Conservation (phyloP, 768 basidiomycete genomes). For the Boletus sp. region DNA sequence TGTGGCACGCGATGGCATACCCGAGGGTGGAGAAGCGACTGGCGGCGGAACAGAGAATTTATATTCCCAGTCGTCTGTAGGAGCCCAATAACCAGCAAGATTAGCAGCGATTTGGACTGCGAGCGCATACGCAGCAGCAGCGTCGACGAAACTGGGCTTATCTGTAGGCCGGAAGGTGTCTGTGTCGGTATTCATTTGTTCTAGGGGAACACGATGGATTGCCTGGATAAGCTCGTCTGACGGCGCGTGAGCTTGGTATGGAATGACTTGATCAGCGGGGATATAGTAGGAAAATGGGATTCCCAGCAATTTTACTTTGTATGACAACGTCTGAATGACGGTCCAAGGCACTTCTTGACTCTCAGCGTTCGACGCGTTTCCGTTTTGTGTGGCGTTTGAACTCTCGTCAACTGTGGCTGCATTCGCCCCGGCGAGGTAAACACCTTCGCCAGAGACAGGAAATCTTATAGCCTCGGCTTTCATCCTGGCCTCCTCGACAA, state of each 20-base stretch:
- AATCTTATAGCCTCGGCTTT: constrained; percentile 42
- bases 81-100: constrained; percentile 62
- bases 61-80: constrained; percentile 72
- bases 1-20: not conserved
- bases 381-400: constrained; percentile 4
- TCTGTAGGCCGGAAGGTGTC: constrained; percentile 49
- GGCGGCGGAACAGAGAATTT: constrained; percentile 42
- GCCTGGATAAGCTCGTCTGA: constrained; percentile 48
- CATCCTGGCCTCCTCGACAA: constrained; percentile 57
- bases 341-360: constrained; percentile 46
- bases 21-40: constrained; percentile 9
- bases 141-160: constrained; percentile 41
- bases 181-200: constrained; percentile 44
- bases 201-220: constrained; percentile 43
- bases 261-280: constrained; percentile 59
- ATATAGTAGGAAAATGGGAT: constrained; percentile 47
- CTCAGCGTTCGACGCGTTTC: constrained; percentile 6
- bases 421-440: not conserved
- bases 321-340: constrained; percentile 56
- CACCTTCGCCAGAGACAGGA: constrained; percentile 1
- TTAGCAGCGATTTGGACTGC: constrained; percentile 69
- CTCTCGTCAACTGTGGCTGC: constrained; percentile 9
- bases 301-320: constrained; percentile 67
- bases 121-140: constrained; percentile 61
- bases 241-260: constrained; percentile 69